Conservation (phyloP, 495 filamentous ascomycete species). For the Aspergillus campestris region DNA sequence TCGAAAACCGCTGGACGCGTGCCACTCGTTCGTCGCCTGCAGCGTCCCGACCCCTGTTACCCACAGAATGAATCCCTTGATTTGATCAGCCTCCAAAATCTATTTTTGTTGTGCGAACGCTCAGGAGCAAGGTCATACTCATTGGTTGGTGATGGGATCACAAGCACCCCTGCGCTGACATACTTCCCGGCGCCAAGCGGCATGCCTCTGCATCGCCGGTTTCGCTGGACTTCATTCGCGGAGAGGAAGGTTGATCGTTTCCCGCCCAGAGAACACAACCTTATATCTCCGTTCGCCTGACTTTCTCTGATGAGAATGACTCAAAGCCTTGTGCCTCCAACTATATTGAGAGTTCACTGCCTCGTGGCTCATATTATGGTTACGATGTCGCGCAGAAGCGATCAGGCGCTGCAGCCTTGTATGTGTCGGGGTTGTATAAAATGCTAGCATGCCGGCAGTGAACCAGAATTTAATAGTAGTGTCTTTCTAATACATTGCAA, state of each 20-base stretch:
- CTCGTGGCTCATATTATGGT: constrained; percentile 8
- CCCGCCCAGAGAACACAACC: constrained; percentile 1
- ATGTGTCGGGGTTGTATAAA: too few relatives aligned
- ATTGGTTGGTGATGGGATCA: constrained; percentile 10
- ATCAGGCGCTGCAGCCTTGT: background rate
- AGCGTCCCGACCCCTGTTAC: too few relatives aligned
- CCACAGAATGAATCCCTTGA: too few relatives aligned
- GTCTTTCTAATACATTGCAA: too few relatives aligned
- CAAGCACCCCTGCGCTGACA: constrained; percentile 15
- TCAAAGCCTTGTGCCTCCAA: constrained; percentile 5
- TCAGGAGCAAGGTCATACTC: too few relatives aligned
- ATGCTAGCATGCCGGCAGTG: background rate
- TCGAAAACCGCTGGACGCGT: too few relatives aligned
- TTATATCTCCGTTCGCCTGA: constrained; percentile 11
- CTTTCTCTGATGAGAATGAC: constrained; percentile 11
- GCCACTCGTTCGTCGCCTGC: too few relatives aligned
- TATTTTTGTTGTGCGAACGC: too few relatives aligned
- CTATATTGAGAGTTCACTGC: constrained; percentile 7
- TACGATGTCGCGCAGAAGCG: constrained; percentile 7
- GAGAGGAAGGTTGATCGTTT: background rate
- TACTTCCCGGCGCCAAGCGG: background rate
- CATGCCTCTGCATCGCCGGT: constrained; percentile 3
- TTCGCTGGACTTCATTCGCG: background rate
- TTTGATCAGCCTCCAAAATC: too few relatives aligned
- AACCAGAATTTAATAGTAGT: background rate